Conservation (phyloP, 306 rosid species). For the Cyclanthera cordifolia region DNA sequence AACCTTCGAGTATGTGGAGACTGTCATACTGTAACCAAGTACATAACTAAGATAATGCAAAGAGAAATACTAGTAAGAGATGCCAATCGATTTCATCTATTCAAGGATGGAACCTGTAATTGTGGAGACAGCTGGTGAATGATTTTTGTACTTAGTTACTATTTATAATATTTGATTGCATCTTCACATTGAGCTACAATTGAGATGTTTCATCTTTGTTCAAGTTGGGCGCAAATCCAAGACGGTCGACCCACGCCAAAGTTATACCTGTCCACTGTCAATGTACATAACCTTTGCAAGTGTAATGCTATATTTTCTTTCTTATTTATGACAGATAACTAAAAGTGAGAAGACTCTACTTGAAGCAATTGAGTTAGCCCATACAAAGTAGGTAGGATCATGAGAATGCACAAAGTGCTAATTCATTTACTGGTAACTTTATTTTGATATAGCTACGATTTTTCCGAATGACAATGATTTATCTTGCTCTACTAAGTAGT, state of each 20-base stretch:
- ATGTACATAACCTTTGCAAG: not conserved
- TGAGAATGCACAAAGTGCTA: not conserved
- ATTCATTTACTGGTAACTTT: too few relatives aligned
- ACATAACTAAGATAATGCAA: constrained; percentile 18
- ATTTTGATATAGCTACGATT: too few relatives aligned
- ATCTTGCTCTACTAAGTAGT: not conserved
- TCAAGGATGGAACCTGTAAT: constrained; percentile 20
- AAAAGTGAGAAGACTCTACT: not conserved
- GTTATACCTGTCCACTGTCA: not conserved
- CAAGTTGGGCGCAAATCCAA: not conserved
- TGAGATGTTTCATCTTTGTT: not conserved
- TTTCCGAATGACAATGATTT: too few relatives aligned
- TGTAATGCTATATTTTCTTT: not conserved
- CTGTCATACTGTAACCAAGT: constrained; percentile 21
- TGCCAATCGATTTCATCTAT: constrained; percentile 22
- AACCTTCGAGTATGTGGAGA: constrained; percentile 20
- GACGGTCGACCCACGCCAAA: not conserved
- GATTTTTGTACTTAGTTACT: not conserved
- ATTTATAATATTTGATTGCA: not conserved
- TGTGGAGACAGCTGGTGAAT: constrained; percentile 23
- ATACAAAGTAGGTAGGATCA: not conserved
- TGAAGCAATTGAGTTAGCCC: not conserved
- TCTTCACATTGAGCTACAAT: not conserved
- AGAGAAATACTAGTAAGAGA: constrained; percentile 22
- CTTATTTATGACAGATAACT: not conserved